Conservation (phyloP, 2,329 filamentous ascomycete genomes). For the Fusarium sp. region DNA sequence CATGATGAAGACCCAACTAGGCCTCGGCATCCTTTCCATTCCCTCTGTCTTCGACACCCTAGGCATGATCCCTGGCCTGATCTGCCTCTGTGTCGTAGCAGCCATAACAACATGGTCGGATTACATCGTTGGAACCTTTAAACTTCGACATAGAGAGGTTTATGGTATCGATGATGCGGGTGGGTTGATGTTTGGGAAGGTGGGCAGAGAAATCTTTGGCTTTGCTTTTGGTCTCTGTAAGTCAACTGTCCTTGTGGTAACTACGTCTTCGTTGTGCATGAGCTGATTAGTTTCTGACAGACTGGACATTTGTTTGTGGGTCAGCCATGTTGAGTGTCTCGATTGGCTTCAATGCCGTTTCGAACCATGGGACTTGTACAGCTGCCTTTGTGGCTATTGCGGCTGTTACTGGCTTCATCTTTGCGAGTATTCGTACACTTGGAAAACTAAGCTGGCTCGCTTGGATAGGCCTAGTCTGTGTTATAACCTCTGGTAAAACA, state of each 20-base stretch:
- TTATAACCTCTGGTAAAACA: slow-evolving; percentile 28
- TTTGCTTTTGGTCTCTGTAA: slow-evolving; percentile 50
- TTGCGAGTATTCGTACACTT: slow-evolving; percentile 49
- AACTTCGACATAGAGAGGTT: slow-evolving; percentile 60
- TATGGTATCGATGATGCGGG: slow-evolving; percentile 67
- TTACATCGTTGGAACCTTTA: slow-evolving; percentile 63
- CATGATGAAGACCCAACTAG: slow-evolving; percentile 62
- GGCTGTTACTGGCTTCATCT: slow-evolving; percentile 41
- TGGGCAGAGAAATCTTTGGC: slow-evolving; percentile 57
- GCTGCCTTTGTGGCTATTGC: slow-evolving; percentile 55
- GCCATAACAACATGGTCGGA: slow-evolving; percentile 61
- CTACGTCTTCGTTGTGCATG: not conserved
- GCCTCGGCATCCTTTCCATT: slow-evolving; percentile 60
- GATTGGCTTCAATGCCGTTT: slow-evolving; percentile 54
- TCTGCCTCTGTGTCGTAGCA: slow-evolving; percentile 55
- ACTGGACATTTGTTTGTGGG: slow-evolving; percentile 39
- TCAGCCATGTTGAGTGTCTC: slow-evolving; percentile 48
- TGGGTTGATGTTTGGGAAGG: slow-evolving; percentile 58
- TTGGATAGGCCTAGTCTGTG: slow-evolving; percentile 40
- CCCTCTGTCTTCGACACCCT: slow-evolving; percentile 58
- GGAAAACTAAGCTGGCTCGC: slow-evolving; percentile 49
- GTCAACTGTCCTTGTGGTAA: not conserved
- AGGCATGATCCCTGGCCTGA: slow-evolving; percentile 60
- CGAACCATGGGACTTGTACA: slow-evolving; percentile 53
- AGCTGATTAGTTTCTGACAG: not conserved